Conservation (phyloP, 768 basidiomycete species). For the Suillus subaureus region DNA sequence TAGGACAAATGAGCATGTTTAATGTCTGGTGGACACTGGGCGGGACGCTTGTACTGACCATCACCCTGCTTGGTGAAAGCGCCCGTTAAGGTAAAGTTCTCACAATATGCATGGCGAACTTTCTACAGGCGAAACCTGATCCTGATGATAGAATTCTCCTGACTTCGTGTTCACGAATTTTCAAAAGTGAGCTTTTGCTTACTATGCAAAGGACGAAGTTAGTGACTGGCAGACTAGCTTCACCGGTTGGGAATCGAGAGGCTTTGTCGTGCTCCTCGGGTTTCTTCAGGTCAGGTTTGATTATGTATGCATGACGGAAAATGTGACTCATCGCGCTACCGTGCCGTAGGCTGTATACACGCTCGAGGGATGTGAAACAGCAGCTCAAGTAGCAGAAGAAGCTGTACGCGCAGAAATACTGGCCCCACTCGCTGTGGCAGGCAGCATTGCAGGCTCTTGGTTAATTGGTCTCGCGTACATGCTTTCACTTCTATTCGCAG, state of each 20-base stretch:
- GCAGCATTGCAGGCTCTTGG: slow-evolving; percentile 57
- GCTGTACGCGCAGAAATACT: slow-evolving; percentile 55
- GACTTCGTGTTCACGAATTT: slow-evolving; percentile 58
- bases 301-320: background rate
- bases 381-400: slow-evolving; percentile 63
- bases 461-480: slow-evolving; percentile 57
- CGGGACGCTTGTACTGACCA: slow-evolving; percentile 56
- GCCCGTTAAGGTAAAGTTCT: slow-evolving; percentile 45
- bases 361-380: slow-evolving; percentile 64
- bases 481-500: slow-evolving; percentile 59
- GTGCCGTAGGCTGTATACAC: slow-evolving; percentile 64
- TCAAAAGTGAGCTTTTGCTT: slow-evolving; percentile 44
- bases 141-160: slow-evolving; percentile 45
- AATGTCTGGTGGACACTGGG: slow-evolving; percentile 66
- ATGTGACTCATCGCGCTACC: background rate
- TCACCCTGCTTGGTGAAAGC: slow-evolving; percentile 59
- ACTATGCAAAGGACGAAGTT: background rate
- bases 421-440: slow-evolving; percentile 58
- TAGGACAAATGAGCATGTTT: slow-evolving; percentile 56
- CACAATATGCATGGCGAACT: slow-evolving; percentile 22
- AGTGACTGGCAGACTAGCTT: slow-evolving; percentile 36
- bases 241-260: slow-evolving; percentile 55
- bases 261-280: slow-evolving; percentile 59
- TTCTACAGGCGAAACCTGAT: slow-evolving; percentile 2
- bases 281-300: slow-evolving; percentile 33